Evolutionary conservation across 2,329 filamentous ascomycete genomes (phyloP), one percentile per base, ranked within the genome.

Genomic region (Ophiostoma ips): DNA sequence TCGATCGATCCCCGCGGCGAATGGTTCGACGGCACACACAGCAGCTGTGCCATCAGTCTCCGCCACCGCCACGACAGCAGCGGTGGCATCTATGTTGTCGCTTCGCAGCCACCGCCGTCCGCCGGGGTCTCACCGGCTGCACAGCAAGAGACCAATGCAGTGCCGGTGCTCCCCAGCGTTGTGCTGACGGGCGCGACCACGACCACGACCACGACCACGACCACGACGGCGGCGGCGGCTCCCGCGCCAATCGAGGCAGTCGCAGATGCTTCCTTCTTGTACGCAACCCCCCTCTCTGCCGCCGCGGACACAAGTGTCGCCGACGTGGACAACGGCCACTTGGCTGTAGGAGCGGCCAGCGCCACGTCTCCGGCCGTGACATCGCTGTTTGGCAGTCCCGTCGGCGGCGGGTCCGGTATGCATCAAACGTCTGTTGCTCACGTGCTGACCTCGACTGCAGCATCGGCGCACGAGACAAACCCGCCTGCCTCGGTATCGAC

Each of bases 21-120:
- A 3, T 55, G 53, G 53, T 46, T 46, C 10, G 35, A 44, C 12
- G 48, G 48, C 28, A 3, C 12, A 5, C 53, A 55, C 13, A 18
- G 13, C 6, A 15, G 10, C 36, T 55, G 53, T 24, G 2, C 13
- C 7, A 24, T 55, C 11, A 13, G 5, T 6, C 28, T 28, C 5
- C 46, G 31, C 10, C 53, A 55, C 30, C 40, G 37, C 3, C 53
- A 55, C n/a, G 40, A 43, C 40, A n/a, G 28, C 10, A n/a, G 36
- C 6, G 52, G 52, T 12, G 53, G 52, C 28, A 37, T 51, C 47
- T 51, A 50, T 12, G 35, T 53, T 37, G 34, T 34, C 21, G 18
- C 18, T 5, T 28, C 37, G 18, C 35, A 34, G 37, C 18, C 7
- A 18, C 28, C n/a, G n/a, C 18, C 31, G 6, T 41, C 37, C 13